Base-by-base conservation (phyloP, 495 filamentous ascomycete genomes). In the Hyaloscypha bicolor region DNA sequence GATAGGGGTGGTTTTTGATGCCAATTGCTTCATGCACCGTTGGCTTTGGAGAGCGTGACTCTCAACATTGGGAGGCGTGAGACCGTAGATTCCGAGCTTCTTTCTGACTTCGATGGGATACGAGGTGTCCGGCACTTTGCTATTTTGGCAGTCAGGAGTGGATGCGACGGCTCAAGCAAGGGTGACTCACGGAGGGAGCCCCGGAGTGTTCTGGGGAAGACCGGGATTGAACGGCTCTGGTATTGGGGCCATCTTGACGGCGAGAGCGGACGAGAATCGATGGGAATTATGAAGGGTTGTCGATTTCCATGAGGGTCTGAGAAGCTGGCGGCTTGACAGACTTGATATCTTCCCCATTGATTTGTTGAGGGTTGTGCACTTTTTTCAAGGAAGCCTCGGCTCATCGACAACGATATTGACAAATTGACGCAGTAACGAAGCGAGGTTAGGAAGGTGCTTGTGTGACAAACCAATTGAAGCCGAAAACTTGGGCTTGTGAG, bases 1-100 rank as follows among this genome's bases (percentile, higher is more conserved):
- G 72, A 93, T 91, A 19, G 82, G 76, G 45, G 86, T 87, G 51
- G 82, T 79, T 78, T 90, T 92, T 64, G 85, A 79, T 57, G 82
- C 80, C 71, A 93, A 81, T 69, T 92, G 88, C 62, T 86, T 83
- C 67, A 93, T 81, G 74, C 90, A 93, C 81, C 91, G 80, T 71
- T 86, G 79, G 72, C 86, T 83, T 75, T 93, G 91, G 63, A 82
- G 79, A 67, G 90, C 88, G 75, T 87, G 88, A 69, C 80, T 85
- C 77, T 93, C 91, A 59, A 91, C 82, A 68, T 82, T 84, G 12
- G 64, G 64, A 60, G 64, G 64, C 16, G 56, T 37, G 11, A 66
- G 56, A 67, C 90, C 90, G 75, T 91, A 88, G 29, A 90, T 91
- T 71, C 83, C 81, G 61, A 91, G 85, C 74, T 88, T 87, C 71